Base-by-base conservation (phyloP, 306 rosid genomes). In the Hippophae gyantsensis region DNA sequence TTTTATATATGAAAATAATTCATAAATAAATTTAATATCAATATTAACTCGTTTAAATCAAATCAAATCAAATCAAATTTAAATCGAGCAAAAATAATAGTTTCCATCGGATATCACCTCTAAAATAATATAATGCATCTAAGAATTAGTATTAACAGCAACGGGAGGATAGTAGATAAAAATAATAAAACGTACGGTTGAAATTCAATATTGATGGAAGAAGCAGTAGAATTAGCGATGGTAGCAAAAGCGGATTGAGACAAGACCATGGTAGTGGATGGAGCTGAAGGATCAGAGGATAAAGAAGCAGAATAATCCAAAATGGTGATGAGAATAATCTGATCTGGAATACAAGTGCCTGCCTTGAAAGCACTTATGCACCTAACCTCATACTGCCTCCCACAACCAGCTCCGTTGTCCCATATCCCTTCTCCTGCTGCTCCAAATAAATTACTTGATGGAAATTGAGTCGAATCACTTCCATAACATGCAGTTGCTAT, bases 341-440 rank as follows among this genome's bases (percentile, higher is more conserved):
- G 78, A 13, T 70, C 83, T 0, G 74, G 77, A 54, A 75, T 14
- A 61, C 96, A 85, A 11, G 82, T 76, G 40, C 69, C 64, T 5
- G 84, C 77, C 52, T 52, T 7, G 47, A 81, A 77, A 0, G 96
- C 94, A 57, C 96, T 83, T 9, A 89, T 75, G 63, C 96, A 89
- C 13, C 96, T 79, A 46, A 85, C 94, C 57, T 74, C 32, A 38
- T 85, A 89, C 67, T 89, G 81, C 60, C 96, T 85, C 32, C 96
- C 96, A 54, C 96, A 89, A 1, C 94, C 78, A 1, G 96, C 96
- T 13, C 96, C 96, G 50, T 89, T 89, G 57, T 89, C 94, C 96
- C 96, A 89, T 53, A 89, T 81, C 59, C 86, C 94, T 8, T 89
- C 94, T 27, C 86, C 90, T 0, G 90, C 90, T 48, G 80, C 86